Percentiles rank a stretch among this genome's conserved stretches.
Conservation (phyloP, 495 filamentous ascomycete species). For the Sporormia fimetaria region DNA sequence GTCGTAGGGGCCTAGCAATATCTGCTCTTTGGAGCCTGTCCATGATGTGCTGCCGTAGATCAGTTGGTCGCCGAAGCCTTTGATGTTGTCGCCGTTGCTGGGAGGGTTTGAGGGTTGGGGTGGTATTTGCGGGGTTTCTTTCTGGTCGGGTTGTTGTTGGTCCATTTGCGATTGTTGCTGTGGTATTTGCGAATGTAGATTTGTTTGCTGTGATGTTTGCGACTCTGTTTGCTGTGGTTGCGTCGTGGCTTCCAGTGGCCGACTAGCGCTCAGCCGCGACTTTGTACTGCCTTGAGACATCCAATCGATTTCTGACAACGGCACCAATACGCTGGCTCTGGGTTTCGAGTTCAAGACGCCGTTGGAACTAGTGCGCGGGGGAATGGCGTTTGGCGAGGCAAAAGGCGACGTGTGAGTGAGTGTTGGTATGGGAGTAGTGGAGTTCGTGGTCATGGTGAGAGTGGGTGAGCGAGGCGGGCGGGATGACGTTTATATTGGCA, state of each 20-base stretch:
- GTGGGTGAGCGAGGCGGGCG: not conserved
- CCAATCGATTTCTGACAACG: conserved; percentile 50
- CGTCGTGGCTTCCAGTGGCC: too few relatives aligned
- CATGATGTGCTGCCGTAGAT: conserved; percentile 25
- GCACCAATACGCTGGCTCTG: conserved; percentile 36
- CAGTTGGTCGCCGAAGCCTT: conserved; percentile 21
- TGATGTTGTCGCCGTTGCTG: too few relatives aligned
- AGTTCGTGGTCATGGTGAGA: conserved; percentile 5
- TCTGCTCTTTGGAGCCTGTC: conserved; percentile 40
- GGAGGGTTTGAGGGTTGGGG: conserved; percentile 21
- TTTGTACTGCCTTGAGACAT: too few relatives aligned
- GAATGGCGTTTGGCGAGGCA: conserved; percentile 53
- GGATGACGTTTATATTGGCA: too few relatives aligned
- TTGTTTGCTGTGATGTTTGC: conserved; percentile 8
- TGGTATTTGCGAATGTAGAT: conserved; percentile 3
- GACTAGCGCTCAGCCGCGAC: too few relatives aligned
- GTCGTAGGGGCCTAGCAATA: conserved; percentile 75
- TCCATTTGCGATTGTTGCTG: not conserved
- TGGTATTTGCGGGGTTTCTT: conserved; percentile 13
- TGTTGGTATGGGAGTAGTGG: conserved; percentile 5
- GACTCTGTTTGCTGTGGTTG: conserved; percentile 28
- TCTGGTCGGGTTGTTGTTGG: conserved; percentile 4
- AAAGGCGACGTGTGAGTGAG: too few relatives aligned
- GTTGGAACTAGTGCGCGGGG: conserved; percentile 60
- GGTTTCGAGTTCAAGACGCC: conserved; percentile 33